Conservation (phyloP, 2,329 filamentous ascomycete species). For the Blastomyces gilchristii region DNA sequence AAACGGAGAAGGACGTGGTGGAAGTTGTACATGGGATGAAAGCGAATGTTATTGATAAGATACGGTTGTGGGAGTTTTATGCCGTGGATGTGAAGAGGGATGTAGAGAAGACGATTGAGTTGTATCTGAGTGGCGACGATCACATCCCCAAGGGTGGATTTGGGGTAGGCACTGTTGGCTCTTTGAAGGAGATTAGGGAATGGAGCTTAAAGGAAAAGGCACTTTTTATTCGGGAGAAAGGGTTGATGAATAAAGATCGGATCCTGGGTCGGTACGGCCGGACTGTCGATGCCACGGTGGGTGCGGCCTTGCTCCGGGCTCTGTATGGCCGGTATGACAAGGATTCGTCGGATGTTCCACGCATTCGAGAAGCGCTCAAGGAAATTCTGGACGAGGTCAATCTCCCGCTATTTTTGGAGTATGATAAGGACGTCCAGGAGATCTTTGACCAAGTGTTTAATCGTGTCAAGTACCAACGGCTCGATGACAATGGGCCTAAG, state of each 20-base stretch:
- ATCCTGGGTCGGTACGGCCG: constrained; percentile 73
- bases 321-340: constrained; percentile 59
- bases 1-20: constrained; percentile 60
- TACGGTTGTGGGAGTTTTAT: constrained; percentile 91
- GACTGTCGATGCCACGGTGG: constrained; percentile 56
- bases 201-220: constrained; percentile 51
- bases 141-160: constrained; percentile 46
- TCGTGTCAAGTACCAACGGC: constrained; percentile 82
- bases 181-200: constrained; percentile 43
- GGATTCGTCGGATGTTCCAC: constrained; percentile 31
- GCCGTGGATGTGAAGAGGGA: constrained; percentile 68
- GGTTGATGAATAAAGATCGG: constrained; percentile 58
- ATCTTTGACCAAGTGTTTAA: constrained; percentile 90
- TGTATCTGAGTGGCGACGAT: constrained; percentile 57
- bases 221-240: constrained; percentile 54
- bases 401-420: constrained; percentile 81
- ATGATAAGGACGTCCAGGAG: constrained; percentile 69
- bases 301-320: constrained; percentile 57
- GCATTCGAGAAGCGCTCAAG: constrained; percentile 44
- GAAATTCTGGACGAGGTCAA: constrained; percentile 74
- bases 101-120: constrained; percentile 55
- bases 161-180: constrained; percentile 38
- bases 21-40: constrained; percentile 78
- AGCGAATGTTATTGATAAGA: constrained; percentile 62
- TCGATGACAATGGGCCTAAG: constrained; percentile 88